Evolutionary conservation across 352 stramenopile species (phyloP).

Genomic region (Phytophthora ohioensis): DNA sequence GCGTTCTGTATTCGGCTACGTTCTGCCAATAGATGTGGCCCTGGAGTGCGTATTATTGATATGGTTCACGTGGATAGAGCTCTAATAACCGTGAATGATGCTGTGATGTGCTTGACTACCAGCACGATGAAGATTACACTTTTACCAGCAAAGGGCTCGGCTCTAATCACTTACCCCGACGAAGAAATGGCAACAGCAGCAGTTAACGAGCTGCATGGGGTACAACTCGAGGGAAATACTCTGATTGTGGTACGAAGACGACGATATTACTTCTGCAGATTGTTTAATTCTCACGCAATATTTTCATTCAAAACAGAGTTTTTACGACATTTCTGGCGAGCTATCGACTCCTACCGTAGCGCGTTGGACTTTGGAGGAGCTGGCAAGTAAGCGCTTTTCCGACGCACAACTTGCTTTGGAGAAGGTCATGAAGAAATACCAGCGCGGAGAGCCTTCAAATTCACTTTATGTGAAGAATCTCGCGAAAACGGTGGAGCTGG

Average conservation of each 20-base stretch:
- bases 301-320: slow-evolving; percentile 31
- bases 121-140: slow-evolving; percentile 35
- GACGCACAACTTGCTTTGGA: slow-evolving; percentile 36
- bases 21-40: slow-evolving; percentile 47
- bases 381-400: slow-evolving; percentile 38
- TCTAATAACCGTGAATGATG: background rate
- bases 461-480: slow-evolving; percentile 90
- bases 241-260: slow-evolving; percentile 57
- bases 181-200: slow-evolving; percentile 47
- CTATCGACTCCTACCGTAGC: background rate
- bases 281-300: slow-evolving; percentile 21
- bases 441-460: slow-evolving; percentile 53
- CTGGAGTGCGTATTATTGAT: slow-evolving; percentile 42
- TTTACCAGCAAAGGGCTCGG: slow-evolving; percentile 13
- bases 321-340: slow-evolving; percentile 16
- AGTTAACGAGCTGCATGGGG: slow-evolving; percentile 54
- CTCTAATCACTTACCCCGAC: slow-evolving; percentile 38
- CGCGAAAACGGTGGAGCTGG: slow-evolving; percentile 53
- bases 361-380: slow-evolving; percentile 36
- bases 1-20: slow-evolving; percentile 63
- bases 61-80: background rate
- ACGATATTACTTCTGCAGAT: background rate
- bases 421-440: slow-evolving; percentile 81
- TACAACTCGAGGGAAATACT: slow-evolving; percentile 55
- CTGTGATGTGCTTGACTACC: background rate